Conservation (phyloP, 805 yeast genomes). For the Ogataea paraovalis region DNA sequence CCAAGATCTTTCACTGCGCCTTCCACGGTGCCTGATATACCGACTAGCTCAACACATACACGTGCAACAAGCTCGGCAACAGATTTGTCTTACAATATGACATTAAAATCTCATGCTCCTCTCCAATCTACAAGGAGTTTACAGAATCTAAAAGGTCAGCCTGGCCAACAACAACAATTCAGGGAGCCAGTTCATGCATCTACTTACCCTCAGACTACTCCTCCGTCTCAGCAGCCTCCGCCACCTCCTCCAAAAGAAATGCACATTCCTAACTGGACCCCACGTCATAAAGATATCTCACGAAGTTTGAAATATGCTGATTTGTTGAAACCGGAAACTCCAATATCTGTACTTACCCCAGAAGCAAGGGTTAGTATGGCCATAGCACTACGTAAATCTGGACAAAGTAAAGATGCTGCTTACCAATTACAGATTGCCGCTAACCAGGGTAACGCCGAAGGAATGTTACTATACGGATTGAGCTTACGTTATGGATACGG, state of each 20-base stretch:
- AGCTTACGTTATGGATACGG: slow-evolving; percentile 71
- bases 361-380: slow-evolving; percentile 41
- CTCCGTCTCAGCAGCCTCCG: not conserved
- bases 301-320: not conserved
- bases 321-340: not conserved
- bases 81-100: not conserved
- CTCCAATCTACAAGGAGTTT: not conserved
- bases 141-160: not conserved
- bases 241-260: not conserved
- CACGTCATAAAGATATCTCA: not conserved
- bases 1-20: slow-evolving; percentile 1
- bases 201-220: not conserved
- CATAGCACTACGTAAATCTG: slow-evolving; percentile 47
- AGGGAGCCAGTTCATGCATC: not conserved
- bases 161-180: not conserved
- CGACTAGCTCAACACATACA: no score
- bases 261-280: not conserved
- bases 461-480: slow-evolving; percentile 65
- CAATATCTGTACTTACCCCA: slow-evolving; percentile 19
- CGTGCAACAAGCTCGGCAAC: not conserved
- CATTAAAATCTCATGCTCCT: not conserved
- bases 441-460: slow-evolving; percentile 54
- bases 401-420: slow-evolving; percentile 64
- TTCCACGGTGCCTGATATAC: not conserved
- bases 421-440: slow-evolving; percentile 66